phyloP scores from a whole-genome alignment of 768 basidiomycete species.

The Panellus pusillus region DNA sequence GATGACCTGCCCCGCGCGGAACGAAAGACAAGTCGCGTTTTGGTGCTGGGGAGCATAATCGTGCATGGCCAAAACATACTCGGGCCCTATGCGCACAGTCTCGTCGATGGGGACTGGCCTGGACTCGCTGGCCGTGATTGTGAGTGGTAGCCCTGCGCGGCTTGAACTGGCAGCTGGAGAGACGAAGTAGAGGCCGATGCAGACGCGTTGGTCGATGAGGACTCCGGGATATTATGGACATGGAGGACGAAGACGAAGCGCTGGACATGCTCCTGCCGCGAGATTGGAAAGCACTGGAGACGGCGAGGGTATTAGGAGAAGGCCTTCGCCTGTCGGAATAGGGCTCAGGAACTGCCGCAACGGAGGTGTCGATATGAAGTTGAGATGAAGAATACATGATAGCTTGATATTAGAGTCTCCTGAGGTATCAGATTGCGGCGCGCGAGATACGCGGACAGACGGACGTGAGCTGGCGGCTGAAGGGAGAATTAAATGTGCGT shows the following conservation, averaged over 20 bases:
- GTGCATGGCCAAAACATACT: conserved; percentile 90
- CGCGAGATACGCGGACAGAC: neutral
- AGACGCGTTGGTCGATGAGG: conserved; percentile 54
- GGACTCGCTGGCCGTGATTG: conserved; percentile 43
- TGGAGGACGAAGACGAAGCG: conserved; percentile 56
- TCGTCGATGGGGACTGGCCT: conserved; percentile 46
- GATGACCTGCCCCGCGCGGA: conserved; percentile 88
- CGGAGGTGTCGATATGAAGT: conserved; percentile 30
- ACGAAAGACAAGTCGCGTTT: conserved; percentile 80
- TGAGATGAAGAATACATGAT: conserved; percentile 23
- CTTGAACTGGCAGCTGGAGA: conserved; percentile 38
- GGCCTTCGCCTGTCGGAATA: conserved; percentile 11
- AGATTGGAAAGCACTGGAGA: conserved; percentile 30
- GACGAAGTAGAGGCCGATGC: conserved; percentile 46
- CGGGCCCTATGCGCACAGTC: conserved; percentile 48
- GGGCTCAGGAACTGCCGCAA: conserved; percentile 19
- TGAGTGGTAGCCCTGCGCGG: conserved; percentile 19
- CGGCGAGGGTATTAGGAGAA: conserved; percentile 29
- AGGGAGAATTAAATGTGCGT: too few relatives aligned
- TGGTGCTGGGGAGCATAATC: conserved; percentile 77
- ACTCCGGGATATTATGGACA: conserved; percentile 54
- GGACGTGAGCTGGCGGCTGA: too few relatives aligned
- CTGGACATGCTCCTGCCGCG: conserved; percentile 53
- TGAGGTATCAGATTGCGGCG: neutral
- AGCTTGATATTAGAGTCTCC: conserved; percentile 7